Evolutionary conservation across 1,139 yeast genomes (phyloP).

Genomic region (Eremothecium cymbalariae): DNA sequence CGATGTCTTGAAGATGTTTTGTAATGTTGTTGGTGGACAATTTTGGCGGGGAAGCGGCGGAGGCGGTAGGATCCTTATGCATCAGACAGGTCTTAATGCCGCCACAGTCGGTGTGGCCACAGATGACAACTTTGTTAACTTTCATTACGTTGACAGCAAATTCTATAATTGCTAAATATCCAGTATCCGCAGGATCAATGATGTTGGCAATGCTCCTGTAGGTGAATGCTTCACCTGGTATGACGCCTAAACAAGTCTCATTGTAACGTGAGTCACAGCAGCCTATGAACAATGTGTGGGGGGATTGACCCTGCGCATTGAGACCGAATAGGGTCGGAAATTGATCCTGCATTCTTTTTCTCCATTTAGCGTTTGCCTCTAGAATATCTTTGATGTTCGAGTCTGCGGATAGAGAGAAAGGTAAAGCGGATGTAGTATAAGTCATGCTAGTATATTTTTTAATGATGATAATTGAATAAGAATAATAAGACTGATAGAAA

Average conservation of each 20-base stretch:
- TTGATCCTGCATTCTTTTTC: constrained; percentile 48
- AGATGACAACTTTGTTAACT: constrained; percentile 74
- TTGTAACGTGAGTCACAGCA: constrained; percentile 92
- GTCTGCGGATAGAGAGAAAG: constrained; percentile 50
- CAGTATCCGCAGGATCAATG: constrained; percentile 61
- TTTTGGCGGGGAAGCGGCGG: too few species aligned
- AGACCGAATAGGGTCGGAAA: constrained; percentile 57
- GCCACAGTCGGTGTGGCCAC: constrained; percentile 99
- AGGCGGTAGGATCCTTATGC: too few species aligned
- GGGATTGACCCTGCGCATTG: constrained; percentile 80
- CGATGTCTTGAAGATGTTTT: constrained; percentile 39
- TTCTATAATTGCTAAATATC: constrained; percentile 76
- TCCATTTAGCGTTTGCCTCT: constrained; percentile 60
- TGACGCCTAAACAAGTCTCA: constrained; percentile 66
- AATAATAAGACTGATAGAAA: too few species aligned
- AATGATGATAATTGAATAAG: too few species aligned
- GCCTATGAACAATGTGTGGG: constrained; percentile 93
- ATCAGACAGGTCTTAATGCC: constrained; percentile 85
- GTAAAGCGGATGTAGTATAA: too few species aligned
- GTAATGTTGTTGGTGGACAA: too few species aligned
- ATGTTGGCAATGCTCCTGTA: constrained; percentile 89
- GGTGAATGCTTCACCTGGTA: constrained; percentile 94
- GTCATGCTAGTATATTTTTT: too few species aligned
- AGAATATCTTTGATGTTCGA: constrained; percentile 58
- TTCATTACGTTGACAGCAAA: constrained; percentile 83